Evolutionary conservation across 2,329 filamentous ascomycete genomes (phyloP), one percentile per base, ranked within the genome.

Genomic region (Colletotrichum chrysophilum): DNA sequence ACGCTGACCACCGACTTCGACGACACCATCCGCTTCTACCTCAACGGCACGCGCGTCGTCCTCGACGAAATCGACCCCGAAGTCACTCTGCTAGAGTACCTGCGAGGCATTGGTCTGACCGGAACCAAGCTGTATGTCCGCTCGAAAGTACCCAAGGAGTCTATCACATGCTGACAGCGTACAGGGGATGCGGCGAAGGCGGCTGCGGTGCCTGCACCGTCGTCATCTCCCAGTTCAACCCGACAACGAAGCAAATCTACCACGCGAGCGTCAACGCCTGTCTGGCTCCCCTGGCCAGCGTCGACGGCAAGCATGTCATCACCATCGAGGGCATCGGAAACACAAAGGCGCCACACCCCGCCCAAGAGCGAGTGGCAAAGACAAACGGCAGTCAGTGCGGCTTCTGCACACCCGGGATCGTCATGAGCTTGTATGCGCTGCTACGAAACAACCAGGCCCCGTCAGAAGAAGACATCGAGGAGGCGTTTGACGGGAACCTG

Each of bases 241-340:
- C 96, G 2, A 98, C 95, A 5, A 98, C 96, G 7, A 95, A 95
- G 81, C 91, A 94, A 83, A 95, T 98, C 79, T 98, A 98, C 82
- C 96, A 99, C 88, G 97, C 97, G 73, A 97, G 95, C 70, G 95
- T 98, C 75, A 99, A 99, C 83, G 97, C 97, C 56, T 99, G 97
- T 83, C 89, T 99, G 68, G 96, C 97, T 13, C 97, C 97, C 8
- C 89, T 99, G 62, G 94, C 96, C 79, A 98, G 96, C 80, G 91
- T 98, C 58, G 97, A 98, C 83, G 97, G 97, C 60, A 99, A 99
- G 84, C 97, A 99, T 90, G 95, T 98, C 81, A 96, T 99, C 82
- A 99, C 97, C 4, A 93, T 99, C 55, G 97, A 99, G 85, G 97
- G 97, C 8, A 98, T 99, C 80, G 97, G 97, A 13, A 95, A 94